phyloP scores from a whole-genome alignment of 768 basidiomycete genomes.

The Leccinum aurantiacum region DNA sequence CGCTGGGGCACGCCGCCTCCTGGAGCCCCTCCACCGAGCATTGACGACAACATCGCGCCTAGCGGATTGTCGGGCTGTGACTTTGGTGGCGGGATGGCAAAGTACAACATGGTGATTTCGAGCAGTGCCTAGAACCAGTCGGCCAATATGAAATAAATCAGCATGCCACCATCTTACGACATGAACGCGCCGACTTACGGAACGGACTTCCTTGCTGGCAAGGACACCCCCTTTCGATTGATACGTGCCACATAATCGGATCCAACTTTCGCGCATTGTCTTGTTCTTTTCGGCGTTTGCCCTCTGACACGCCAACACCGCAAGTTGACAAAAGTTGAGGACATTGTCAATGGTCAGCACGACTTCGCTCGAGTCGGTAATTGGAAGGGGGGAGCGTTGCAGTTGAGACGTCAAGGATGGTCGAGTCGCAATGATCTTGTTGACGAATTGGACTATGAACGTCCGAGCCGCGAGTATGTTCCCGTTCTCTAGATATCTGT shows the following conservation, averaged over 20 bases:
- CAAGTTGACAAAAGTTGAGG: constrained; percentile 90
- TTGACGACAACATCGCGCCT: constrained; percentile 83
- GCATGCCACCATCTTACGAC: neutral
- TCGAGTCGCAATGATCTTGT: constrained; percentile 53
- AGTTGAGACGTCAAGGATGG: constrained; percentile 42
- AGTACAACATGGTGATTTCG: constrained; percentile 75
- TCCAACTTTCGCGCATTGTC: constrained; percentile 77
- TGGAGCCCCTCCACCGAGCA: constrained; percentile 73
- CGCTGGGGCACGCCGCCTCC: no score
- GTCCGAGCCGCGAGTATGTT: constrained; percentile 91
- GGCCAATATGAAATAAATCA: neutral
- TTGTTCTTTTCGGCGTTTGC: constrained; percentile 79
- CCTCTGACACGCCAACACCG: constrained; percentile 84
- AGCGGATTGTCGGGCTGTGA: constrained; percentile 74
- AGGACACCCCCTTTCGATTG: constrained; percentile 67
- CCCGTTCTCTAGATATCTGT: constrained; percentile 77
- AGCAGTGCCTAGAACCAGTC: constrained; percentile 51
- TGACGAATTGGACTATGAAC: constrained; percentile 82
- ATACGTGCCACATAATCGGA: constrained; percentile 81
- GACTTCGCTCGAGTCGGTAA: constrained; percentile 56
- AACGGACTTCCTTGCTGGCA: constrained; percentile 59
- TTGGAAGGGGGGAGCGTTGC: constrained; percentile 44
- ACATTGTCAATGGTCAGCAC: constrained; percentile 70
- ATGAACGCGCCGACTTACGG: constrained; percentile 43
- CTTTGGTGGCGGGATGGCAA: constrained; percentile 81